These are phyloP conservation scores for Ambrosiella beaveri DNA, from an alignment of 2,329 filamentous ascomycete genomes.

Conservation along the genomic window DNA sequence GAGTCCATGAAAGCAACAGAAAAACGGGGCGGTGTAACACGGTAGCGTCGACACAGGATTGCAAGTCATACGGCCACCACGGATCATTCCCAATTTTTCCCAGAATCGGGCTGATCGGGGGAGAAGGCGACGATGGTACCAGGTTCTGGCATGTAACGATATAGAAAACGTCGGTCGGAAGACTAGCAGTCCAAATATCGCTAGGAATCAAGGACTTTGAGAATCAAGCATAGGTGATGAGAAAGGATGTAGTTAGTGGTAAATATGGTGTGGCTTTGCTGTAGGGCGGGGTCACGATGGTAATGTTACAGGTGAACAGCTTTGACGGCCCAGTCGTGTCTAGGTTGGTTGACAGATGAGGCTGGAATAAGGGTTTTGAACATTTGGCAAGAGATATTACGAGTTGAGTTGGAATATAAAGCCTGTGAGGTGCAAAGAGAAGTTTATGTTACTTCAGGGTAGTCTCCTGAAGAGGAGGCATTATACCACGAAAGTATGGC, in stretches of 20 bases:
- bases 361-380: neutral
- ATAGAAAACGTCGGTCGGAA: neutral
- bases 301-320: neutral
- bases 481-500: no score
- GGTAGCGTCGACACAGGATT: neutral
- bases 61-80: neutral
- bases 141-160: neutral
- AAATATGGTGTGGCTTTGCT: neutral
- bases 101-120: neutral
- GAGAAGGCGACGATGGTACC: neutral
- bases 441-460: neutral
- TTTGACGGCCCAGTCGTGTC: neutral
- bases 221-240: neutral
- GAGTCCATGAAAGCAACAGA: neutral
- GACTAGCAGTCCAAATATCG: no score
- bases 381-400: neutral
- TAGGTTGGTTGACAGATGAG: neutral
- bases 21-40: neutral
- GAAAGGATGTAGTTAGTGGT: neutral
- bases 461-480: no score
- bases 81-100: no score
- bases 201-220: no score
- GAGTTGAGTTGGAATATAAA: neutral
- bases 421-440: neutral
- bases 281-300: neutral